Evolutionary conservation across 306 rosid genomes (phyloP).

Genomic region (Cajanus cajan): DNA sequence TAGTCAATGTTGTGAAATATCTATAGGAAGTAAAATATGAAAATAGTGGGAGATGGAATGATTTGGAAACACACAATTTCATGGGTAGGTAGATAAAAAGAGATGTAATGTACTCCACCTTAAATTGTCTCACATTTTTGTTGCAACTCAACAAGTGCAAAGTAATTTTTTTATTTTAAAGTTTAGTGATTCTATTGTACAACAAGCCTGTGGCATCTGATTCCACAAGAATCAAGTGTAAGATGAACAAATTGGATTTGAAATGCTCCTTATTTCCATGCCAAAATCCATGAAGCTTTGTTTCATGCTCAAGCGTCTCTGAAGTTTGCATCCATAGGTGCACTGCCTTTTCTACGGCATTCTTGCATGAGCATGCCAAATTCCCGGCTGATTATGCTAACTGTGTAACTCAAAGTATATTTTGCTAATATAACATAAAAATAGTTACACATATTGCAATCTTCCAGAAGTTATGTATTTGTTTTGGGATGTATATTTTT

Average conservation of each 20-base stretch:
- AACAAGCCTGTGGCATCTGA: not conserved
- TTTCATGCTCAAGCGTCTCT: slow-evolving; percentile 50
- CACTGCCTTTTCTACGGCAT: slow-evolving; percentile 52
- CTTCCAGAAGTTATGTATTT: slow-evolving; percentile 46
- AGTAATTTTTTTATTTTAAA: not conserved
- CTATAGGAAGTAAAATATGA: not conserved
- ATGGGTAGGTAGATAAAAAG: not conserved
- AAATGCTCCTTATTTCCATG: slow-evolving; percentile 8
- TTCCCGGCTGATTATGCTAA: slow-evolving; percentile 9
- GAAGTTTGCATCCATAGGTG: slow-evolving; percentile 52
- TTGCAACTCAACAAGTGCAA: not conserved
- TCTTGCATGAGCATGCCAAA: slow-evolving; percentile 52
- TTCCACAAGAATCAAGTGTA: not conserved
- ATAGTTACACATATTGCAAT: not conserved
- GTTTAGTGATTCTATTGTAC: not conserved
- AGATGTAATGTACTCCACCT: not conserved
- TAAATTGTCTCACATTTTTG: not conserved
- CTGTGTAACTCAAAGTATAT: not conserved
- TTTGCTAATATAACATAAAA: slow-evolving; percentile 3
- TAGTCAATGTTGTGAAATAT: not conserved
- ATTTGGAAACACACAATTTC: not conserved
- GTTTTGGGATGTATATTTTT: too few species aligned
- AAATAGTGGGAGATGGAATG: not conserved
- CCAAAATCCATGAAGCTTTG: slow-evolving; percentile 3
- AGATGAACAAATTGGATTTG: not conserved